Evolutionary conservation across 768 basidiomycete species (phyloP), one percentile per base, ranked within the genome.

Genomic region (Kwoniella mangroviensis): DNA sequence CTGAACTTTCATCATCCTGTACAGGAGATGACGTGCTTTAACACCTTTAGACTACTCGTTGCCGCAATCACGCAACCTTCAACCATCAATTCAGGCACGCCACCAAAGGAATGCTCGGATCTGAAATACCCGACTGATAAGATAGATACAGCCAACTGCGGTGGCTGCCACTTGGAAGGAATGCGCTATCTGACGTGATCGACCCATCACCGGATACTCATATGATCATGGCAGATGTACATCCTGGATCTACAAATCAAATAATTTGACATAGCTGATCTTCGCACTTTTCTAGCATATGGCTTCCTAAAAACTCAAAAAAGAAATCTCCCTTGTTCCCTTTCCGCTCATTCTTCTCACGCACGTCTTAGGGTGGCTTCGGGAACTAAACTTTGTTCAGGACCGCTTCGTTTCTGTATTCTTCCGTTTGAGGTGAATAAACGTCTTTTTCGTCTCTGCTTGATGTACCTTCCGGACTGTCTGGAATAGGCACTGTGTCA

Each of bases 61-160:
- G 58, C 58, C 58, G 15, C 34, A 60, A 60, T 60, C 58, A 60
- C 58, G 58, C 58, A 60, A 60, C 58, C 58, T 3, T n/a, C 45
- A 42, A 41, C 43, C 40, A 60, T 60, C 58, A 19, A 19, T 49
- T 49, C 45, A 49, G 45, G 45, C 45, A 49, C 45, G 45, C 13
- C 45, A 49, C 45, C 45, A 19, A 49, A 49, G 45, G 45, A 49
- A 49, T 49, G 45, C 28, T 13, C 17, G 13, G 10, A 24, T 24
- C 26, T 5, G 17, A 34, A 57, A 17, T 26, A 26, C 24, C 56
- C 56, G 56, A 57, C 56, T 26, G 56, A 57, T 57, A 57, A 57
- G 56, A 57, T 57, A 57, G 15, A 34, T 34, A 34, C 6, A 34
- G 34, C 34, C 34, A 34, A 7, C 34, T 34, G 26, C 56, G 56